phyloP scores from a whole-genome alignment of 768 basidiomycete genomes.

The Lentinula lateritia region DNA sequence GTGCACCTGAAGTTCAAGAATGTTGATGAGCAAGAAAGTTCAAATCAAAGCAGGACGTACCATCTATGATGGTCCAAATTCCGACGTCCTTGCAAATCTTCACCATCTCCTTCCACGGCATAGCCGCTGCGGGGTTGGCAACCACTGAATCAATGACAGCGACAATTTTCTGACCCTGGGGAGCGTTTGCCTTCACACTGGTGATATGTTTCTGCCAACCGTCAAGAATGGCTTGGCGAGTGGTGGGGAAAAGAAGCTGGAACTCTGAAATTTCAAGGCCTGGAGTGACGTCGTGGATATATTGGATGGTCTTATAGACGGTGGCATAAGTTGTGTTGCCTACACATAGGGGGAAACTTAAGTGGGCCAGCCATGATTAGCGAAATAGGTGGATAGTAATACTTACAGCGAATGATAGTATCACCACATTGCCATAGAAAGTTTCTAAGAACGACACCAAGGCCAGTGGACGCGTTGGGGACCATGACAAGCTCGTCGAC shows the following conservation, averaged over 20 bases:
- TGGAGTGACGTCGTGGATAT: constrained; percentile 43
- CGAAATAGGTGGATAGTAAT: background rate
- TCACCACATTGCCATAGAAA: constrained; percentile 65
- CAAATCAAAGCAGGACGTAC: background rate
- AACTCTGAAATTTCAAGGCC: constrained; percentile 40
- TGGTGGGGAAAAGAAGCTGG: constrained; percentile 40
- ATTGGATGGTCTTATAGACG: constrained; percentile 40
- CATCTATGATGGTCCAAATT: constrained; percentile 47
- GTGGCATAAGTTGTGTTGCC: constrained; percentile 53
- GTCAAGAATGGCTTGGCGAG: constrained; percentile 46
- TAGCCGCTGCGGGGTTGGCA: constrained; percentile 40
- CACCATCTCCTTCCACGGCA: constrained; percentile 61
- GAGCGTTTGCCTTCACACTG: constrained; percentile 4
- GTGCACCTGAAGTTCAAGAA: constrained; percentile 34
- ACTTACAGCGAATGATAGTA: constrained; percentile 56
- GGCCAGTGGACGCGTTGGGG: constrained; percentile 55
- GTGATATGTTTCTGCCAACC: constrained; percentile 32
- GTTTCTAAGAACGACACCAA: constrained; percentile 65
- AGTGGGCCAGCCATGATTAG: background rate
- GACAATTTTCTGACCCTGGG: constrained; percentile 32
- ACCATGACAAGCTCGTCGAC: constrained; percentile 53
- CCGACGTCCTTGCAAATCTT: constrained; percentile 48
- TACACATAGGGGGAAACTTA: constrained; percentile 14
- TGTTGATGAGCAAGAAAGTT: background rate
- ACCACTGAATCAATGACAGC: constrained; percentile 51